Percentiles rank a stretch among this genome's conserved stretches.
Evolutionary conservation across 208 protist species (phyloP).

Genomic region (Crithidia brevicula): DNA sequence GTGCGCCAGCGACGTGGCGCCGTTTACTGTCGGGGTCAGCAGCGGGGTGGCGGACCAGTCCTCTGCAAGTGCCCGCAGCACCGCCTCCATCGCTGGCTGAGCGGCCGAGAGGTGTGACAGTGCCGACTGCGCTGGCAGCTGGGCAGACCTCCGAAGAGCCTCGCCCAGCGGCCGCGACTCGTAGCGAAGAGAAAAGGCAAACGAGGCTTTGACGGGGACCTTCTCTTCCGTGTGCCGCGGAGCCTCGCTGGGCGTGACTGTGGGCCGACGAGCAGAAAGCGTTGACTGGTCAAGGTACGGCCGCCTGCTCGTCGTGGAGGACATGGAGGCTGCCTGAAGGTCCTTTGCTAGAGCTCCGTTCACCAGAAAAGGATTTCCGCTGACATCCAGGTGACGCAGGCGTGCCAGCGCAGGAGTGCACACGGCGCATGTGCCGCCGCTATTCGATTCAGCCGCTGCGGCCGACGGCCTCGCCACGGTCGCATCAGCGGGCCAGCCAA

Average conservation of each 20-base stretch:
- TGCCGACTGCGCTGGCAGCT: background rate
- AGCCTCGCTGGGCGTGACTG: background rate
- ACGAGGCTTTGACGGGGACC: background rate
- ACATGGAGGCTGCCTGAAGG: background rate
- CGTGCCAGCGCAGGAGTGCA: slow-evolving; percentile 14
- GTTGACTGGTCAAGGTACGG: background rate
- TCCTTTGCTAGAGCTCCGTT: slow-evolving; percentile 37
- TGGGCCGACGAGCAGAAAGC: slow-evolving; percentile 2
- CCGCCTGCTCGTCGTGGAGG: background rate
- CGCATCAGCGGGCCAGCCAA: background rate
- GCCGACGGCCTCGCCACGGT: background rate
- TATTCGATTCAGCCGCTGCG: background rate
- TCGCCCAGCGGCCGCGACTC: background rate
- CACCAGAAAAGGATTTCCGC: slow-evolving; percentile 36
- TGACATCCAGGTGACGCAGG: slow-evolving; percentile 29
- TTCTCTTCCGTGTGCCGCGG: background rate
- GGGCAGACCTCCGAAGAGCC: background rate
- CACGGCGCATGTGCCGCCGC: background rate
- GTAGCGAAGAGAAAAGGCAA: slow-evolving; percentile 5
- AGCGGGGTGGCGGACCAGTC: slow-evolving; percentile 6
- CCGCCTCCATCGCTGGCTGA: slow-evolving; percentile 9
- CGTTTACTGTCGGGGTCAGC: too few relatives aligned
- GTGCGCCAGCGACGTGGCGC: background rate
- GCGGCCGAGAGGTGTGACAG: background rate
- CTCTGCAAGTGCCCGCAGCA: background rate